phyloP scores from a whole-genome alignment of 2,329 filamentous ascomycete genomes.

The Triangularia verruculosa region DNA sequence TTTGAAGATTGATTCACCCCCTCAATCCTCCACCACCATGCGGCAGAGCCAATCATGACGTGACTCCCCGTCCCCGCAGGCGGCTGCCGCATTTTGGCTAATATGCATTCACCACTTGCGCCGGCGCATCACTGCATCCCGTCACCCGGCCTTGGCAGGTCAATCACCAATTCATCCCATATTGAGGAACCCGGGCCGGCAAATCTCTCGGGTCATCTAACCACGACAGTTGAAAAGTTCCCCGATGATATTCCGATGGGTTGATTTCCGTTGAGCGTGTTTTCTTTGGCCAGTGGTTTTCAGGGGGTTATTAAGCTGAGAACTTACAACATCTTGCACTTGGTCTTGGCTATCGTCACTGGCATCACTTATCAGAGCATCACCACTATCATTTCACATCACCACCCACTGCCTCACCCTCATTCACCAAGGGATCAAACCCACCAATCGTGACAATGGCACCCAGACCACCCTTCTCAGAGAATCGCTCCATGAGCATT shows the following conservation, averaged over 20 bases:
- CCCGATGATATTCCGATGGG: not conserved
- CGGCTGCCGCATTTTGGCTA: constrained; percentile 19
- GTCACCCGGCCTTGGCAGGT: constrained; percentile 6
- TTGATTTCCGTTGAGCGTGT: not conserved
- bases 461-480: constrained; percentile 37
- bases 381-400: not conserved
- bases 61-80: constrained; percentile 15
- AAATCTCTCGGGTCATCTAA: constrained; percentile 8
- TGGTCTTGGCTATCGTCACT: not conserved
- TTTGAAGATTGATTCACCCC: constrained; percentile 24
- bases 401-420: not conserved
- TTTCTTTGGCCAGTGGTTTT: not conserved
- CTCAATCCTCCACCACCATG: constrained; percentile 11
- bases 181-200: constrained; percentile 19
- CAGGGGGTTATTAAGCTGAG: constrained; percentile 12
- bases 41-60: constrained; percentile 19
- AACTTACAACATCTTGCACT: not conserved
- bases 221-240: constrained; percentile 1
- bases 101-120: constrained; percentile 2
- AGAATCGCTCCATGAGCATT: constrained; percentile 54
- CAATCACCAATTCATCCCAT: constrained; percentile 13
- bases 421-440: not conserved
- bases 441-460: constrained; percentile 32
- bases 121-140: not conserved
- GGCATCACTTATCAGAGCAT: not conserved